A percentile compares a stretch with the other conserved stretches of the same genome.
phyloP scores from a whole-genome alignment of 495 filamentous ascomycete genomes.

The Immersiella caudata region DNA sequence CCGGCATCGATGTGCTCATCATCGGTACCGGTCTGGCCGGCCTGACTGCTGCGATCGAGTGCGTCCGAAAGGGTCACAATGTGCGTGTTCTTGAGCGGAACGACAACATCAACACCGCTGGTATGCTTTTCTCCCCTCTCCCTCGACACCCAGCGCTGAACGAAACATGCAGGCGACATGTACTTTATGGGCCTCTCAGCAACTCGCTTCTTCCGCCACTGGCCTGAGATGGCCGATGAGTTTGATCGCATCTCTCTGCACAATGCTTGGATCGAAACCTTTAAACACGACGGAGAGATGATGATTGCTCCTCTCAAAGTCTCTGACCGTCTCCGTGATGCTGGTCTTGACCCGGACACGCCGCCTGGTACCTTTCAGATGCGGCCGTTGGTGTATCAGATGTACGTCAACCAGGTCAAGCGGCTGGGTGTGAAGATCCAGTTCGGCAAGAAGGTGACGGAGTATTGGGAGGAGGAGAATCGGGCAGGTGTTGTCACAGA shows the following conservation, averaged over 20 bases:
- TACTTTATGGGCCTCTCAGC: constrained; percentile 57
- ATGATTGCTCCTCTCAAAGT: constrained; percentile 46
- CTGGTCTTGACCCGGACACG: constrained; percentile 40
- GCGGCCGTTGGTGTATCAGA: constrained; percentile 58
- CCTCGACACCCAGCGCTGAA: too few species aligned
- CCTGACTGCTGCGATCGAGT: constrained; percentile 66
- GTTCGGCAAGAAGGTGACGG: constrained; percentile 53
- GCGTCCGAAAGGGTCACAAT: constrained; percentile 63
- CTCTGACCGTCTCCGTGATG: constrained; percentile 43
- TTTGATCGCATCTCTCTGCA: constrained; percentile 50
- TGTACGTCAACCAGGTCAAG: constrained; percentile 57
- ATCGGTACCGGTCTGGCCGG: constrained; percentile 68
- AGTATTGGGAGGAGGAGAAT: constrained; percentile 54
- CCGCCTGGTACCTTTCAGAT: constrained; percentile 47
- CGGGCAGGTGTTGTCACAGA: constrained; percentile 51
- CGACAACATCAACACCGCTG: constrained; percentile 44
- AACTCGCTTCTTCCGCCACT: constrained; percentile 56
- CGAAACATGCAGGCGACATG: constrained; percentile 45
- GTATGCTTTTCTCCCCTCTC: too few species aligned
- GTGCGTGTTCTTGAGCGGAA: constrained; percentile 60
- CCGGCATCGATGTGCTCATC: constrained; percentile 60
- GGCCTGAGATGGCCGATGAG: constrained; percentile 57
- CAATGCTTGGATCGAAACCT: constrained; percentile 54
- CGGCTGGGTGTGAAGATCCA: constrained; percentile 54
- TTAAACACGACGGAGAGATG: constrained; percentile 56